Base-by-base conservation (phyloP, 2,329 filamentous ascomycete species). In the Pochonia chlamydosporia region DNA sequence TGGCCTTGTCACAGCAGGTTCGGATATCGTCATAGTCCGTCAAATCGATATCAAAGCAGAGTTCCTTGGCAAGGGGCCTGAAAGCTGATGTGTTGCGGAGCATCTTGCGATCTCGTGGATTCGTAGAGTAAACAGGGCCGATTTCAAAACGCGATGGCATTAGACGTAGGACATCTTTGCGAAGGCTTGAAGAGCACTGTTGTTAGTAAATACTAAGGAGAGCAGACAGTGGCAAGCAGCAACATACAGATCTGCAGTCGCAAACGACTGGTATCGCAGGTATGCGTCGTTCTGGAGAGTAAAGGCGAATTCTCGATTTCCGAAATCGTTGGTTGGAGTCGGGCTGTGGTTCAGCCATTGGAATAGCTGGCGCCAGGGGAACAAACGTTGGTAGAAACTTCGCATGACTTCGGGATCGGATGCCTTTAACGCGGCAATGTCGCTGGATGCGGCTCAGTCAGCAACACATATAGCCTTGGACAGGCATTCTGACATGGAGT, bases 41-140 rank as follows among this genome's bases (percentile, higher is more conserved):
- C 79, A 99, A 79, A 79, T 99, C 93, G 59, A 99, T 97, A 85
- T 99, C 93, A 67, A 99, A 97, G 58, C 96, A 96, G 33, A 99
- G 73, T 66, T 99, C 93, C 66, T 99, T 99, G 47, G 87, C 79
- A 26, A 96, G 67, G 0, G 93, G 92, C 53, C 85, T 86, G 71
- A 99, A 96, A 8, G 88, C 82, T 41, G 82, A 81, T 30, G 84
- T 79, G 65, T 90, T 92, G 45, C 85, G 82, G 28, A 97, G 69
- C 0, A 85, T 85, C 70, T 97, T 99, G 60, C 92, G 84, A 59
- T 99, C 93, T 57, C 90, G 85, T 1, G 93, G 93, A 64, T 97
- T 96, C 40, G 90, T 87, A 44, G 79, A 89, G 71, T 99, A 99
- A 42, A 96, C 87, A n/a, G 93, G 93, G 1, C 93, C 93, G 59